These are phyloP conservation scores for Bodo saltans DNA, from an alignment of 78 protist species.

Conservation along the genomic window DNA sequence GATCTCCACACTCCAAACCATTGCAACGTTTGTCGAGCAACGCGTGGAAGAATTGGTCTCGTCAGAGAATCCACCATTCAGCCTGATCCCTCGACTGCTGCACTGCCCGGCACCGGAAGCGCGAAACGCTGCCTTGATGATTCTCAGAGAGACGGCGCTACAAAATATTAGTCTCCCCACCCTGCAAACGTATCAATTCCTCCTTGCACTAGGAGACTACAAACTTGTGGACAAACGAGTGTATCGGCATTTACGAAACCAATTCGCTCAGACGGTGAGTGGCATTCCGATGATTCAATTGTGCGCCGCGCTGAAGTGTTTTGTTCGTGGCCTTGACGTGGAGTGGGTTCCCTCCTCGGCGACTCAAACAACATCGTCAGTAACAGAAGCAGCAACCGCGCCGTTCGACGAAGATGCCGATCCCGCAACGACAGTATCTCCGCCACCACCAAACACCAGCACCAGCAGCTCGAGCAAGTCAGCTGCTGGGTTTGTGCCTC, in stretches of 20 bases:
- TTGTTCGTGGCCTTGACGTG: background rate
- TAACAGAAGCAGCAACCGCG: background rate
- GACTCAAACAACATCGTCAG: background rate
- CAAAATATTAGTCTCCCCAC: background rate
- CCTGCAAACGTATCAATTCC: background rate
- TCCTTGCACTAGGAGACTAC: background rate
- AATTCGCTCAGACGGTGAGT: background rate
- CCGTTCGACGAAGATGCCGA: background rate
- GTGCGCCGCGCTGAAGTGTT: background rate
- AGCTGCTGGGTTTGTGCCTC: background rate
- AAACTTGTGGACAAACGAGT: background rate
- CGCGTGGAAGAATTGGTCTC: background rate
- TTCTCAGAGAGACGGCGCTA: background rate
- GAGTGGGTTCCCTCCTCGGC: background rate
- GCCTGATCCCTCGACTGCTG: background rate
- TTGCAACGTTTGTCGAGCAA: too few species aligned
- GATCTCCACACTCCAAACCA: too few species aligned
- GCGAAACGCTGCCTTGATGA: background rate
- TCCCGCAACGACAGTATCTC: background rate
- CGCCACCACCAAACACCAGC: background rate
- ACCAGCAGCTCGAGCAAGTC: background rate
- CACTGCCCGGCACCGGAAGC: background rate
- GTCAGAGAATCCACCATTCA: background rate
- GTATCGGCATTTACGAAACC: background rate
- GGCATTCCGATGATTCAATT: background rate